Base-by-base conservation (phyloP, 768 basidiomycete genomes). In the Chiua virens region DNA sequence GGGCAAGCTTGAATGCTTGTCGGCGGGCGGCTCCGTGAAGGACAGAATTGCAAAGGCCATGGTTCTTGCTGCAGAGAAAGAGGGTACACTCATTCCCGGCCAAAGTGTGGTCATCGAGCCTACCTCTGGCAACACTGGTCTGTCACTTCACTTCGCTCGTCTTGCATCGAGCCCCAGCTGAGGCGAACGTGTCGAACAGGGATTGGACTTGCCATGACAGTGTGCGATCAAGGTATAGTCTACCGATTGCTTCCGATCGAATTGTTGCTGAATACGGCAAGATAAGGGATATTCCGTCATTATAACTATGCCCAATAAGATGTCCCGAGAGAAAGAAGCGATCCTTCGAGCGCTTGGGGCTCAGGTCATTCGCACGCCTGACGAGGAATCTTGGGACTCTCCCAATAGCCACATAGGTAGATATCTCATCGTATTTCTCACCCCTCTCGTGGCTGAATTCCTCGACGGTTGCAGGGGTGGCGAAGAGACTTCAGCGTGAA, bases 11-110 rank as follows among this genome's bases (percentile, higher is more conserved):
- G 96, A 99, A 61, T 98, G 82, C 66, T 80, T 90, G 64, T 93
- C 90, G 18, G 86, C 85, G 2, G 97, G 96, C 10, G 96, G 96
- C 3, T 93, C 89, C 3, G 88, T 98, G 52, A 99, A 99, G 73
- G 96, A 98, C 66, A 78, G 95, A 52, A 96, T 98, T 47, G 95
- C 94, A 23, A 95, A 92, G 68, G 85, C 92, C 11, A 99, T 99
- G 96, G 83, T 98, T 2, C 87, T 93, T 57, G 81, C 86, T n/a
- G 97, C 96, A 7, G 97, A 99, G 75, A 76, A 77, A 47, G 86
- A 92, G 30, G 95, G 94, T 30, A 83, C 75, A 44, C 81, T 99
- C 36, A 78, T 91, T 32, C 89, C 90, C 1, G 94, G 94, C 0
- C 77, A 91, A 70, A 92, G 89, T 58, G 83, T 95, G 45, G 84